Evolutionary conservation across 2,329 filamentous ascomycete genomes (phyloP), one percentile per base, ranked within the genome.

Genomic region (Fusarium chaquense): DNA sequence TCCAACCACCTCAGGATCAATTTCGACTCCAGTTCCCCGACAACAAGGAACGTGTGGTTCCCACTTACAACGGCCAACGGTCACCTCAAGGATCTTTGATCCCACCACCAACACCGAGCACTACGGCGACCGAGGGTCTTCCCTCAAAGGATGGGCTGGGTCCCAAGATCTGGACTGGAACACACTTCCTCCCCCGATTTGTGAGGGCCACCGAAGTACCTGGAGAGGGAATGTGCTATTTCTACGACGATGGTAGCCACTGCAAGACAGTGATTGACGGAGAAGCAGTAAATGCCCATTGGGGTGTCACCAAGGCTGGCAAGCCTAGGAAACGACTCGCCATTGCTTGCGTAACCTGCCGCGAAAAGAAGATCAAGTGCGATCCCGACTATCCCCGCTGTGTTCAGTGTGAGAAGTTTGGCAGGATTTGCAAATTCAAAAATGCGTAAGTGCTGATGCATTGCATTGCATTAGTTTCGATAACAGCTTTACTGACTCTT

Each of bases 311-410:
- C 36, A 97, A 97, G 81, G 94, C 94, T 3, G 94, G 94, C 16
- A 97, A 97, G 82, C 94, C 94, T 49, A 89, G 94, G 71, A 98
- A 98, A 82, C 87, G 94, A 59, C 85, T 97, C 59, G 94, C 94
- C 26, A 94, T 97, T 78, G 93, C 93, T n/a, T 98, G 94, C 77
- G 86, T 97, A 62, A 96, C 93, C 15, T 98, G 94, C 78, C 89
- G 94, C 52, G 94, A 97, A 81, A 98, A 97, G 88, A 98, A 97
- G 85, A 97, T 98, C 82, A 97, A 97, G 80, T 98, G 94, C 76
- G 93, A 97, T 70, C 94, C 94, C 2, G 93, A 94, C 73, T 91
- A 89, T 70, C 92, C 92, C 40, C 93, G 93, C 72, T 98, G 94
- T 74, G 88, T 94, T 56, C 94, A 97, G 80, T 98, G 94, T 78